Evolutionary conservation across 176 grass and related monocot species (phyloP).

Genomic region (Microstegium vimineum): DNA sequence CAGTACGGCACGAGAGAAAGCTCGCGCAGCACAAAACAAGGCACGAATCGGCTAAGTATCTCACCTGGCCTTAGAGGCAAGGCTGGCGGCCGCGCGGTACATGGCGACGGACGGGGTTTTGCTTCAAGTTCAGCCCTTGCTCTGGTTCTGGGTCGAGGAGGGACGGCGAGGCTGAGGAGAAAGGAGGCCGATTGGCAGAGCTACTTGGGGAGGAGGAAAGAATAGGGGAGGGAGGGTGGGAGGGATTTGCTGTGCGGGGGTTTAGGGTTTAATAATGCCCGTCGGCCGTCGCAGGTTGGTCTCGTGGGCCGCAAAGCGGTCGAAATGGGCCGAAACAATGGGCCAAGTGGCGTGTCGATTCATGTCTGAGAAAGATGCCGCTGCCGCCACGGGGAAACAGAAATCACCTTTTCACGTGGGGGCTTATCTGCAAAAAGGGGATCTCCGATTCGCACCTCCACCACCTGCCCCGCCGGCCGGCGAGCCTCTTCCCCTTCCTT

Average conservation of each 20-base stretch:
- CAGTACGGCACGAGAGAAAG: background rate
- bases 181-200: background rate
- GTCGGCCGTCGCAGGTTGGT: background rate
- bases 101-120: constrained; percentile 20
- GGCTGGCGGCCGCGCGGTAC: constrained; percentile 63
- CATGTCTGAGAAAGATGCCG: background rate
- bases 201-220: constrained; percentile 17
- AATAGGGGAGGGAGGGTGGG: background rate
- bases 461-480: constrained; percentile 23
- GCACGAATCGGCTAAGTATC: background rate
- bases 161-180: constrained; percentile 10
- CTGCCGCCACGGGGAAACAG: background rate
- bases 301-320: background rate
- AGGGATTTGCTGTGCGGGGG: constrained; percentile 15
- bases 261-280: constrained; percentile 37
- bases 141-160: background rate
- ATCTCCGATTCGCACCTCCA: background rate
- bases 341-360: background rate
- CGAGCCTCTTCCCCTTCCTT: constrained; percentile 10
- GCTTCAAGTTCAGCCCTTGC: background rate
- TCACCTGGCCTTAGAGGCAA: constrained; percentile 71
- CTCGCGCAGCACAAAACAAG: background rate
- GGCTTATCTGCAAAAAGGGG: constrained; percentile 23
- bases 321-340: background rate
- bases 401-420: background rate